Base-by-base conservation (phyloP, 148 eudicot species). In the Rhododendron griersonianum region DNA sequence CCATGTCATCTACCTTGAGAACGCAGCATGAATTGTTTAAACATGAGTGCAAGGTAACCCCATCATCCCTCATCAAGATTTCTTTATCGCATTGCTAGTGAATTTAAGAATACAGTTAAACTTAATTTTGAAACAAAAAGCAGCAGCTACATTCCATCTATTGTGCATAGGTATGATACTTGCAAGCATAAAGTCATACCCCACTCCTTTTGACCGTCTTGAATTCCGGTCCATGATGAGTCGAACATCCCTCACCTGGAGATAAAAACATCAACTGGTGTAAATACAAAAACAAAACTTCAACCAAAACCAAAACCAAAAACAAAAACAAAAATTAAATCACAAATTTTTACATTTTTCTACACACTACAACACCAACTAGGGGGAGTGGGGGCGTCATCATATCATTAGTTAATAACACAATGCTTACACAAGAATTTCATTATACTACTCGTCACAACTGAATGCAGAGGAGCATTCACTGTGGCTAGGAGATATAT, bases 191-290 rank as follows among this genome's bases (percentile, higher is more conserved):
- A 55, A 88, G 48, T 41, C 19, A 89, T 93, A 95, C 98, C 98
- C 98, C 86, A 95, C 98, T 87, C 98, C 98, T 90, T 95, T 95
- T 77, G 98, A 95, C 25, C 98, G 90, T 88, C 98, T 93, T 85
- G 98, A 94, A 88, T 94, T 95, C 41, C 98, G 90, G 86, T 95
- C 98, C 98, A 94, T 95, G 84, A 95, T 95, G 63, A 95, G 92
- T 83, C 95, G 91, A n/a, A 95, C 98, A 92, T 95, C 98, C 88
- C 98, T 92, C 78, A 95, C 98, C 98, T 95, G 89, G 69, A 84
- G 25, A 79, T 19, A 21, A 28, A 69, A 61, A 63, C 41, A 33
- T 25, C 28, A 13, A 11, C 35, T 10, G 74, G 35, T 25, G 2
- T 71, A 71, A 71, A 71, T 71, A 33, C 39, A 71, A 71, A 30